A percentile compares a stretch with the other conserved stretches of the same genome.
Evolutionary conservation across 768 basidiomycete species (phyloP).

Genomic region (Boletus barrowsii): DNA sequence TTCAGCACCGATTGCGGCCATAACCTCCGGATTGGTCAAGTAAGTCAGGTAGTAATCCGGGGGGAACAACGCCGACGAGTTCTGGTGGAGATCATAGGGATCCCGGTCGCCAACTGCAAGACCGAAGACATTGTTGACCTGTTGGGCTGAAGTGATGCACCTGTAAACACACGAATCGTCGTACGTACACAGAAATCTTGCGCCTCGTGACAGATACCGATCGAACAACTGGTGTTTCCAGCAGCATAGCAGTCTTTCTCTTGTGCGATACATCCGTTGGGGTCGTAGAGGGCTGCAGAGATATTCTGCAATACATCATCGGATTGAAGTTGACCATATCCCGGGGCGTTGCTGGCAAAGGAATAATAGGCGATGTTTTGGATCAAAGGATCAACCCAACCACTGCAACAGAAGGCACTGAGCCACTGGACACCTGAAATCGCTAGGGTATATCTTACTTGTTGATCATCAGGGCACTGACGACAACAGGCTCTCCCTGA

Average conservation of each 20-base stretch:
- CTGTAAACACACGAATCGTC: not conserved
- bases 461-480: conserved; percentile 64
- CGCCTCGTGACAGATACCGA: conserved; percentile 48
- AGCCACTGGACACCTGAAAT: not conserved
- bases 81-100: conserved; percentile 57
- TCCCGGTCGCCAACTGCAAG: conserved; percentile 55
- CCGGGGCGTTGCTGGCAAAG: conserved; percentile 61
- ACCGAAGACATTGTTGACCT: conserved; percentile 48
- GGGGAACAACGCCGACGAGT: conserved; percentile 49
- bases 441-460: conserved; percentile 36
- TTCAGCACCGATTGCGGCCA: conserved; percentile 52
- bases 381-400: conserved; percentile 64
- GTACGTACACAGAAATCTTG: conserved; percentile 54
- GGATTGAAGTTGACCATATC: conserved; percentile 60
- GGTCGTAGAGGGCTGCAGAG: conserved; percentile 46
- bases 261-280: conserved; percentile 52
- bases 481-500: conserved; percentile 47
- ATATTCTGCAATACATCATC: conserved; percentile 43
- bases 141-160: not conserved
- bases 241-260: conserved; percentile 57
- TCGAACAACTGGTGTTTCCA: conserved; percentile 42
- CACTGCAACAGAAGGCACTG: conserved; percentile 34
- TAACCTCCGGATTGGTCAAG: conserved; percentile 35
- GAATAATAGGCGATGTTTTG: conserved; percentile 59
- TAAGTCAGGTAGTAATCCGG: conserved; percentile 54